Conservation (phyloP, 768 basidiomycete species). For the Trichaptum fuscoviolaceum region DNA sequence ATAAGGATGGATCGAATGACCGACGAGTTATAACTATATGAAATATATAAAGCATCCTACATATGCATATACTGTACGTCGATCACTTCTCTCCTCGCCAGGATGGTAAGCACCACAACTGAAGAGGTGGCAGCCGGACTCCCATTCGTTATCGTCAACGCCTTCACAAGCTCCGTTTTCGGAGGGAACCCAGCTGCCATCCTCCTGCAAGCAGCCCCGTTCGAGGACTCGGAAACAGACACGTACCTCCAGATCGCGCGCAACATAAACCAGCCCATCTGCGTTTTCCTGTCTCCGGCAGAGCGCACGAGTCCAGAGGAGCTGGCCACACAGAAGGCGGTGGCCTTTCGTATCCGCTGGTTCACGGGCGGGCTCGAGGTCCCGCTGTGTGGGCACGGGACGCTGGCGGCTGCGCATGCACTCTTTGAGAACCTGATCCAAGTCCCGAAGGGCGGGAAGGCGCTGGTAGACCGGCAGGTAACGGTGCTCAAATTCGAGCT, state of each 20-base stretch:
- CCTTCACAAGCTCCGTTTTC: constrained; percentile 37
- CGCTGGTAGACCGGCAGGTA: background rate
- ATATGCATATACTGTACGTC: background rate
- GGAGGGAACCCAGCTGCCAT: constrained; percentile 43
- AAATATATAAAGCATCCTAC: background rate
- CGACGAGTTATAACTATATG: background rate
- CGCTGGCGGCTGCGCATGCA: constrained; percentile 38
- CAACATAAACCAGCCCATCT: constrained; percentile 44
- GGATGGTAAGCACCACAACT: background rate
- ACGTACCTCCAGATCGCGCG: constrained; percentile 29
- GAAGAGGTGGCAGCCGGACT: background rate
- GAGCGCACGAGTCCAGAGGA: constrained; percentile 12
- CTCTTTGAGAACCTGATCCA: constrained; percentile 19
- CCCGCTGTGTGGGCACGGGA: constrained; percentile 37
- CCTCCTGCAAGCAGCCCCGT: constrained; percentile 15
- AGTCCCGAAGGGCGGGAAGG: background rate
- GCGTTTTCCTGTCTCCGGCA: constrained; percentile 28
- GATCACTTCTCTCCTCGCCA: background rate
- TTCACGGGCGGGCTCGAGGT: constrained; percentile 28
- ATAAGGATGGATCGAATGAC: background rate
- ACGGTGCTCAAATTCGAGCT: background rate
- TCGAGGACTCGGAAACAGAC: constrained; percentile 30
- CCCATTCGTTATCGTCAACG: constrained; percentile 34
- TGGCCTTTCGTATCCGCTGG: constrained; percentile 34
- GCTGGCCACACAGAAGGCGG: constrained; percentile 17